phyloP scores from a whole-genome alignment of 768 basidiomycete genomes.

The Tylopilus rubrobrunneus region DNA sequence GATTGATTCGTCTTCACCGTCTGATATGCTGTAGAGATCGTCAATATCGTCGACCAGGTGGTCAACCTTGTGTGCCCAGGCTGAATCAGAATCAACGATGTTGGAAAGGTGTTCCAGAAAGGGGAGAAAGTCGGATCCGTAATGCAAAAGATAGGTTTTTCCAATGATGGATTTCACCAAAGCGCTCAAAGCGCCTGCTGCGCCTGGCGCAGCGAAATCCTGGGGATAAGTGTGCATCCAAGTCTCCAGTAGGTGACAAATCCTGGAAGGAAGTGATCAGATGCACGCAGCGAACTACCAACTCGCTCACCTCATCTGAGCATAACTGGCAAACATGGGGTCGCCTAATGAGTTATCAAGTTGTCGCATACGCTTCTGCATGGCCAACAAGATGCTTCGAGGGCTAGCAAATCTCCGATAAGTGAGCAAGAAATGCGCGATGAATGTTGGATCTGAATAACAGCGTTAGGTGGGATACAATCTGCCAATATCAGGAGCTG shows the following conservation, averaged over 20 bases:
- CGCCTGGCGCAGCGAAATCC: slow-evolving; percentile 77
- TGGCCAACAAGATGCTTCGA: slow-evolving; percentile 73
- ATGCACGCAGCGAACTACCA: slow-evolving; percentile 1
- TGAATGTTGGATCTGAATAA: slow-evolving; percentile 64
- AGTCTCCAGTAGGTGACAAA: slow-evolving; percentile 71
- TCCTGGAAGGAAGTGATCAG: slow-evolving; percentile 40
- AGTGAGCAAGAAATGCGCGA: slow-evolving; percentile 77
- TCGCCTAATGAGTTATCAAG: slow-evolving; percentile 70
- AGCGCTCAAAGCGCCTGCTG: slow-evolving; percentile 67
- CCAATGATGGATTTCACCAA: slow-evolving; percentile 75
- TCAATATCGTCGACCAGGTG: slow-evolving; percentile 58
- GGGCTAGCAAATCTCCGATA: slow-evolving; percentile 82
- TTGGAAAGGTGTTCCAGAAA: slow-evolving; percentile 67
- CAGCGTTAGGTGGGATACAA: slow-evolving; percentile 8
- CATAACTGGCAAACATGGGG: slow-evolving; percentile 83
- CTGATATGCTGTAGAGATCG: slow-evolving; percentile 50
- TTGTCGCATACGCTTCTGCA: slow-evolving; percentile 83
- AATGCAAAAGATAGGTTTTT: slow-evolving; percentile 80
- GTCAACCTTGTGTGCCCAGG: slow-evolving; percentile 73
- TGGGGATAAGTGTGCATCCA: slow-evolving; percentile 76
- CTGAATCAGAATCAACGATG: slow-evolving; percentile 62
- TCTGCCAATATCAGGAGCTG: slow-evolving; percentile 16
- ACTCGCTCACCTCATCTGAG: slow-evolving; percentile 70
- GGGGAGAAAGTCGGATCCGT: slow-evolving; percentile 78
- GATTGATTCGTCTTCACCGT: slow-evolving; percentile 46